Conservation (phyloP, 2,329 filamentous ascomycete species). For the Aureobasidium melanogenum region DNA sequence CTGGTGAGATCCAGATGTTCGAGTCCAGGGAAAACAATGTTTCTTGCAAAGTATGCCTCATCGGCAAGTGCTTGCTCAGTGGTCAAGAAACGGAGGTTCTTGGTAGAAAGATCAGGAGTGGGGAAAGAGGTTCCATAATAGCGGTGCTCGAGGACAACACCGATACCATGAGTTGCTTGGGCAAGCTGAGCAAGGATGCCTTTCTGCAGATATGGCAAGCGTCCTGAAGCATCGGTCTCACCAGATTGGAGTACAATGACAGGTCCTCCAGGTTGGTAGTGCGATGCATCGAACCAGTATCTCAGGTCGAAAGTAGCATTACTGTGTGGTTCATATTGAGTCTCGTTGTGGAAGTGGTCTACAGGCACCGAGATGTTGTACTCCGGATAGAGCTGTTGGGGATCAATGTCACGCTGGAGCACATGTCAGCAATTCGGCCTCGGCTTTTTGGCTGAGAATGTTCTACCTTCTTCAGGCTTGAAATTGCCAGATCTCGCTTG, state of each 20-base stretch:
- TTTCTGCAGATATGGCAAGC: conserved; percentile 65
- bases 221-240: conserved; percentile 55
- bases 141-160: conserved; percentile 75
- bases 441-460: background rate
- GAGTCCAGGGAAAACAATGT: conserved; percentile 62
- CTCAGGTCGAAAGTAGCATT: conserved; percentile 59
- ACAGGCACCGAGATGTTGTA: conserved; percentile 51
- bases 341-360: conserved; percentile 78
- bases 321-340: conserved; percentile 66
- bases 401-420: conserved; percentile 23
- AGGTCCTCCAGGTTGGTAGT: conserved; percentile 70
- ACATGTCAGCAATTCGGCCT: background rate
- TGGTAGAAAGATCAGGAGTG: conserved; percentile 53
- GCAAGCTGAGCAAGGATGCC: conserved; percentile 66
- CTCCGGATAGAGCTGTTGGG: conserved; percentile 34
- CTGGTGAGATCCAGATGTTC: conserved; percentile 60
- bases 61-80: conserved; percentile 79
- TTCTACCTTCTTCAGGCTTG: background rate
- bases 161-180: conserved; percentile 62
- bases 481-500: background rate
- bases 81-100: conserved; percentile 70
- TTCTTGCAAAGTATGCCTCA: conserved; percentile 67
- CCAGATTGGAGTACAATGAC: conserved; percentile 70
- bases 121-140: conserved; percentile 78
- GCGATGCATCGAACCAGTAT: conserved; percentile 74